These are phyloP conservation scores for Acacia melanoxylon DNA, from an alignment of 306 rosid species.

Conservation along the genomic window DNA sequence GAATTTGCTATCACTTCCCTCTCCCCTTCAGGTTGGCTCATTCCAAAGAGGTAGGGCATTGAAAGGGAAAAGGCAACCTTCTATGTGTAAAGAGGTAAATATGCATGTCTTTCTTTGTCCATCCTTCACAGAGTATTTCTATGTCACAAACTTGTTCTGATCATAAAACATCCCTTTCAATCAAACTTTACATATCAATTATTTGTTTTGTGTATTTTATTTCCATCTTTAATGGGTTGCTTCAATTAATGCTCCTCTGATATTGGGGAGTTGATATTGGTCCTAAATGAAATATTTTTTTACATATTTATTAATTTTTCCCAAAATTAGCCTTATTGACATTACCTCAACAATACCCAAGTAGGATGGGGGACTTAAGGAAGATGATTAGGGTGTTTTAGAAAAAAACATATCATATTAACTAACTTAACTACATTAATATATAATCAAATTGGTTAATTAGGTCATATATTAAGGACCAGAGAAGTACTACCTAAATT, in stretches of 20 bases:
- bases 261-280: no score
- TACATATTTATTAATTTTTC: no score
- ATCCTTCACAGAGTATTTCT: neutral
- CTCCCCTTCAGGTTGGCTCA: slow-evolving; percentile 60
- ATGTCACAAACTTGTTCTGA: neutral
- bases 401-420: no score
- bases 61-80: slow-evolving; percentile 80
- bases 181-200: neutral
- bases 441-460: no score
- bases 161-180: neutral
- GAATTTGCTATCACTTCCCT: slow-evolving; percentile 16
- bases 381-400: no score
- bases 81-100: slow-evolving; percentile 69
- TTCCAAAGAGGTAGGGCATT: slow-evolving; percentile 70
- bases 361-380: no score
- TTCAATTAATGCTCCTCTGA: neutral
- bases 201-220: neutral
- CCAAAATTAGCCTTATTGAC: no score
- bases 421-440: no score
- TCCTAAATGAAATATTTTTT: no score
- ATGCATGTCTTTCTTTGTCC: slow-evolving; percentile 4
- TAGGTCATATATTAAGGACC: no score
- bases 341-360: no score
- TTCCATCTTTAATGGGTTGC: slow-evolving; percentile 3
- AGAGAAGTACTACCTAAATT: neutral